Base-by-base conservation (phyloP, 129 eudicot species). In the Glebionis coronaria region DNA sequence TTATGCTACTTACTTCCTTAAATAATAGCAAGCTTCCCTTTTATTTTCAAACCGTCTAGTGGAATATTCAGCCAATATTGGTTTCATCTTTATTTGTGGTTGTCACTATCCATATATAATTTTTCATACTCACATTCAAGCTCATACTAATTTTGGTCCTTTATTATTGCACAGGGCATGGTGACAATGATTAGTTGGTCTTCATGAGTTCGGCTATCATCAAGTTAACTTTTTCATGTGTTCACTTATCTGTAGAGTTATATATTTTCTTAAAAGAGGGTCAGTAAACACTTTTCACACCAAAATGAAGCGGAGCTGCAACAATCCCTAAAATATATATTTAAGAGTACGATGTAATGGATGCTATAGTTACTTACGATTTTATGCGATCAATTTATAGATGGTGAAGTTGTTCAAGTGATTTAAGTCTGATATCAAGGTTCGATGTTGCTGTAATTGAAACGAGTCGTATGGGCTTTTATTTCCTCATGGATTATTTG, bases 311-410 rank as follows among this genome's bases (percentile, higher is more conserved):
- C 66, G 72, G 67, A 72, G 29, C 63, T 76, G 72, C 76, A 74
- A 62, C 56, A 78, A 76, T 73, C 78, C 50, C 9, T 77, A 38
- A 77, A 81, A 67, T 75, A n/a, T n/a, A n/a, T n/a, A n/a, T n/a
- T n/a, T n/a, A n/a, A n/a, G n/a, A n/a, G n/a, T n/a, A n/a, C n/a
- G n/a, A n/a, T n/a, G n/a, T n/a, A n/a, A n/a, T n/a, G n/a, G n/a
- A n/a, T n/a, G n/a, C n/a, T n/a, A n/a, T n/a, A n/a, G n/a, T n/a
- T n/a, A n/a, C n/a, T n/a, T n/a, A n/a, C n/a, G n/a, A n/a, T n/a
- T n/a, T n/a, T n/a, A n/a, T n/a, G n/a, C n/a, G n/a, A n/a, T n/a
- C n/a, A n/a, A n/a, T n/a, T n/a, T n/a, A n/a, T n/a, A n/a, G n/a
- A n/a, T n/a, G n/a, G n/a, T n/a, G n/a, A n/a, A n/a, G n/a, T n/a